Percentiles rank a stretch among this genome's conserved stretches.
phyloP scores from a whole-genome alignment of 306 rosid species.

The Oemleria cerasiformis region DNA sequence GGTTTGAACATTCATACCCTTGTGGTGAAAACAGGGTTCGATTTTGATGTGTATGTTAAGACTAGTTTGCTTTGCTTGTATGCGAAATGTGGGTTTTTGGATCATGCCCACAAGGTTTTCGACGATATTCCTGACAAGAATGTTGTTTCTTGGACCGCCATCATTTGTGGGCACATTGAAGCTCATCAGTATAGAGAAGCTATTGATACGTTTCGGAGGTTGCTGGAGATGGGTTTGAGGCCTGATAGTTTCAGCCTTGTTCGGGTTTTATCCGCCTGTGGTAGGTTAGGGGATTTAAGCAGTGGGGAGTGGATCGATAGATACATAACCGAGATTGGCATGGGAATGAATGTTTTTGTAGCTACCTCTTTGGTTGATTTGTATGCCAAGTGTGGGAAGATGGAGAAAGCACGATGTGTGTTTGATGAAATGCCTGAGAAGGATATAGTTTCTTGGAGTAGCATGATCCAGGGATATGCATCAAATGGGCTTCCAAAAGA shows the following conservation, averaged over 20 bases:
- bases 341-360: conserved; percentile 51
- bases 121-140: conserved; percentile 55
- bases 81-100: conserved; percentile 40
- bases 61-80: conserved; percentile 51
- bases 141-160: conserved; percentile 68
- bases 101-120: conserved; percentile 47
- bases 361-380: conserved; percentile 62
- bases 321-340: conserved; percentile 41
- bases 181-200: conserved; percentile 42
- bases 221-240: conserved; percentile 57
- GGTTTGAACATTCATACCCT: conserved; percentile 52
- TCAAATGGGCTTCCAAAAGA: conserved; percentile 57
- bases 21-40: conserved; percentile 53
- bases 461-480: conserved; percentile 66
- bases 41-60: conserved; percentile 53
- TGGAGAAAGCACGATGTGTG: conserved; percentile 44
- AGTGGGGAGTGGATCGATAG: conserved; percentile 64
- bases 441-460: conserved; percentile 72
- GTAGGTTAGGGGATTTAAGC: conserved; percentile 44
- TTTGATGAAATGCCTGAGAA: conserved; percentile 56
- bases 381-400: conserved; percentile 57
- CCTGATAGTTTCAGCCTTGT: conserved; percentile 61
- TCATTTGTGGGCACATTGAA: conserved; percentile 51
- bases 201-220: conserved; percentile 41
- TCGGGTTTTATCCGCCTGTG: conserved; percentile 52